phyloP scores from a whole-genome alignment of 495 filamentous ascomycete species.

The Aspergillus homomorphus region DNA sequence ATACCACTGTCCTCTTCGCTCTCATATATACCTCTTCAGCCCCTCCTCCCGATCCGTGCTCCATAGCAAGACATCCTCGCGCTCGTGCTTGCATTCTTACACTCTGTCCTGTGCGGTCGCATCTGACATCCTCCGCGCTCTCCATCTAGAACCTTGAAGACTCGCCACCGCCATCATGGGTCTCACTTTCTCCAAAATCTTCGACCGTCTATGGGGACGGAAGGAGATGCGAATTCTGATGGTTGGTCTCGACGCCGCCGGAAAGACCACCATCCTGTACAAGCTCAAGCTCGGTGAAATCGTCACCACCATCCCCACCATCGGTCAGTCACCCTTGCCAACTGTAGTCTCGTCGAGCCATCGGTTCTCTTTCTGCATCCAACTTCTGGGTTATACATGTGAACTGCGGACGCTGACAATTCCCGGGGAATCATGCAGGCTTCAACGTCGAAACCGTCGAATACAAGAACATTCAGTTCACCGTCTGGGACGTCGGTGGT shows the following conservation, averaged over 20 bases:
- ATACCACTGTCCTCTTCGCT: conserved; percentile 6
- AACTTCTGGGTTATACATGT: conserved; percentile 8
- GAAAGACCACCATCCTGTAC: conserved; percentile 99
- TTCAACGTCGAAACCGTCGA: conserved; percentile 99
- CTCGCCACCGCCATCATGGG: conserved; percentile 71
- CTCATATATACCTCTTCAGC: conserved; percentile 8
- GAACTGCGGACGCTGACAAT: conserved; percentile 1
- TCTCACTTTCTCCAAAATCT: conserved; percentile 89
- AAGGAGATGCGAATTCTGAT: conserved; percentile 99
- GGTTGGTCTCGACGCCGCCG: conserved; percentile 98
- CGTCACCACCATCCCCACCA: conserved; percentile 98
- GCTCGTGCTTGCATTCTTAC: conserved; percentile 2
- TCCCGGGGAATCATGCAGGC: conserved; percentile 47
- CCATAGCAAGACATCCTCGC: background rate
- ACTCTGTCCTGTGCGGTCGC: conserved; percentile 12
- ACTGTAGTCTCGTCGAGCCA: conserved; percentile 4
- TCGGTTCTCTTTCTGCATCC: background rate
- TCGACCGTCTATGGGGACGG: conserved; percentile 94
- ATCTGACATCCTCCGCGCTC: conserved; percentile 25
- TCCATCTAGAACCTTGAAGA: conserved; percentile 25
- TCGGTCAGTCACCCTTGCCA: conserved; percentile 67
- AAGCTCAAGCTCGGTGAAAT: conserved; percentile 99
- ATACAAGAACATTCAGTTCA: conserved; percentile 99
- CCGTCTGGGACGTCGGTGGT: conserved; percentile 99
- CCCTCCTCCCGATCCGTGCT: background rate